Conservation (phyloP, 495 filamentous ascomycete species). For the Hypomontagnella submonticulosa region DNA sequence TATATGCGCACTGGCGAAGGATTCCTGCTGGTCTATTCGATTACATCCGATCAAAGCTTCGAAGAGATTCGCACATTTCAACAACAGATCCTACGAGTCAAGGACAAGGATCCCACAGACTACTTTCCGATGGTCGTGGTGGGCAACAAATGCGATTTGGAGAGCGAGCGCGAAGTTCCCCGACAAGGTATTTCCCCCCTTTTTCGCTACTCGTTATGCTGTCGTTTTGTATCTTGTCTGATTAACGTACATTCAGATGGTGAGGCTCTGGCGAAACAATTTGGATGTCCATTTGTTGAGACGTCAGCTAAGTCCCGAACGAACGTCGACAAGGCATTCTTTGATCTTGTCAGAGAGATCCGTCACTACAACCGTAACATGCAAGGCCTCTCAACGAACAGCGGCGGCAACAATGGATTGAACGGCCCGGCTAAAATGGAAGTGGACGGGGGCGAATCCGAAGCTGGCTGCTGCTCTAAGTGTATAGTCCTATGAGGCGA, state of each 20-base stretch:
- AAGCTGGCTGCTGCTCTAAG: conserved; percentile 83
- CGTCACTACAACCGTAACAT: conserved; percentile 98
- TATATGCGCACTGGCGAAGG: conserved; percentile 99
- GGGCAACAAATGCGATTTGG: conserved; percentile 99
- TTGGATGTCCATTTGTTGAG: conserved; percentile 98
- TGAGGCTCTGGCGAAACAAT: conserved; percentile 82
- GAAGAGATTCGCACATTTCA: conserved; percentile 98
- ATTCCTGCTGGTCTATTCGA: conserved; percentile 97
- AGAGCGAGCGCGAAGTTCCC: conserved; percentile 87
- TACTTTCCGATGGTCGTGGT: conserved; percentile 99
- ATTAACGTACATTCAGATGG: conserved; percentile 74
- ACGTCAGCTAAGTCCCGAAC: conserved; percentile 98
- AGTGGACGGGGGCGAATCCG: conserved; percentile 74
- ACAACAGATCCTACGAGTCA: conserved; percentile 97
- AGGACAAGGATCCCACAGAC: conserved; percentile 82
- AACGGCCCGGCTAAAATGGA: conserved; percentile 79
- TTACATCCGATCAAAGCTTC: conserved; percentile 95
- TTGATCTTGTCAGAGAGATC: conserved; percentile 96
- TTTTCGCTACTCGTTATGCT: conserved; percentile 1
- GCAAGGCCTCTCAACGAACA: conserved; percentile 80
- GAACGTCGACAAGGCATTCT: conserved; percentile 98
- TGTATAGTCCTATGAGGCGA: conserved; percentile 87
- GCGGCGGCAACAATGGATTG: conserved; percentile 67
- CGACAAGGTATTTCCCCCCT: conserved; percentile 76
- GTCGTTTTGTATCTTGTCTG: background rate